Percentiles rank a stretch among this genome's conserved stretches.
Evolutionary conservation across 2,329 filamentous ascomycete genomes (phyloP).

Genomic region (Rasamsonia emersonii): DNA sequence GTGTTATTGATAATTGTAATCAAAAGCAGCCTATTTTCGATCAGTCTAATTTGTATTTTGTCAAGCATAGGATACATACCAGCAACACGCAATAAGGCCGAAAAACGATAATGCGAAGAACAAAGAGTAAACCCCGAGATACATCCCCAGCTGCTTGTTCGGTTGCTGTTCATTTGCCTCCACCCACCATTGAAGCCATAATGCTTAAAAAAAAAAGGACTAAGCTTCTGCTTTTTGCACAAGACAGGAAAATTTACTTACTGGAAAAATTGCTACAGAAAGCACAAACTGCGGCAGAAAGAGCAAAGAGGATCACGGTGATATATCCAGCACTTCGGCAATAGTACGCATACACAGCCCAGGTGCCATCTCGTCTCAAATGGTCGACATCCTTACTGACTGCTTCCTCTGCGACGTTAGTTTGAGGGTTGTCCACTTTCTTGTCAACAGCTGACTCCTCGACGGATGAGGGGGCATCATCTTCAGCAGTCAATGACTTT

Average conservation of each 20-base stretch:
- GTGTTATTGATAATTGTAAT: slow-evolving; percentile 5
- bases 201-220: slow-evolving; percentile 4
- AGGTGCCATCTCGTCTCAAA: slow-evolving; percentile 29
- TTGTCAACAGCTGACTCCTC: too few species aligned
- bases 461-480: too few species aligned
- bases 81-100: slow-evolving; percentile 1
- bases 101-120: slow-evolving; percentile 7
- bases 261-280: slow-evolving; percentile 33
- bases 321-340: slow-evolving; percentile 27
- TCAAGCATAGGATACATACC: not conserved
- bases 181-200: slow-evolving; percentile 11
- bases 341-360: slow-evolving; percentile 34
- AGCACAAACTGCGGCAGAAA: slow-evolving; percentile 27
- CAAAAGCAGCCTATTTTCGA: slow-evolving; percentile 4
- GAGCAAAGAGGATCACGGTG: slow-evolving; percentile 23
- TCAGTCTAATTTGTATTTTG: too few species aligned
- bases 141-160: slow-evolving; percentile 8
- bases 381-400: too few species aligned
- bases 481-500: too few species aligned
- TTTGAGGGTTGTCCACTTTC: too few species aligned
- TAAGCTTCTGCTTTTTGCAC: slow-evolving; percentile 8
- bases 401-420: too few species aligned
- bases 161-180: slow-evolving; percentile 9
- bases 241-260: slow-evolving; percentile 11
- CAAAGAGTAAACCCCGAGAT: slow-evolving; percentile 9